Percentiles rank a stretch among this genome's conserved stretches.
phyloP scores from a whole-genome alignment of 169 alveolate genomes.

The Cryptosporidium felis region DNA sequence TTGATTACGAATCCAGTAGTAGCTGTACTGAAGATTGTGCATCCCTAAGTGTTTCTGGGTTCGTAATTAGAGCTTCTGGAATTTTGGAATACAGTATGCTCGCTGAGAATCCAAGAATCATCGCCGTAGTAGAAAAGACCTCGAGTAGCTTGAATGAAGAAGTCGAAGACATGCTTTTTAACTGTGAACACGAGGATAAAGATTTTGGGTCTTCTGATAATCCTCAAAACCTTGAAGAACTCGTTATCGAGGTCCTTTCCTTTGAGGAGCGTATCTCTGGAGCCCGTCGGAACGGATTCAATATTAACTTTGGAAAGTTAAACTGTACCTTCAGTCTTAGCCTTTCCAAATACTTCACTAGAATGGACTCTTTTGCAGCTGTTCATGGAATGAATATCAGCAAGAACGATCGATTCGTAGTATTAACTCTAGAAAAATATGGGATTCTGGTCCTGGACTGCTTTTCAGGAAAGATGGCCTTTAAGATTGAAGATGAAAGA shows the following conservation, averaged over 20 bases:
- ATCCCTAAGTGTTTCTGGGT: constrained; percentile 4
- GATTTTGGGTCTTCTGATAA: background rate
- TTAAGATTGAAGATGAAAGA: background rate
- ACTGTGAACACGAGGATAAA: background rate
- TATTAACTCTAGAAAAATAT: background rate
- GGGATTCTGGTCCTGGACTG: constrained; percentile 22
- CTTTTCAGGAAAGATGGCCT: constrained; percentile 39
- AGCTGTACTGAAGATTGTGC: too few species aligned
- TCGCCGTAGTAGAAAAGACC: background rate
- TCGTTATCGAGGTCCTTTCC: constrained; percentile 9
- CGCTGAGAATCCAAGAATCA: background rate
- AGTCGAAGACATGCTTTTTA: background rate
- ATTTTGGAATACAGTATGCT: background rate
- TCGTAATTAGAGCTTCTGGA: background rate
- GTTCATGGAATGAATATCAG: background rate
- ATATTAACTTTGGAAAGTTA: background rate
- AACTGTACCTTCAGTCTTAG: constrained; percentile 22
- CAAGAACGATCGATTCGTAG: background rate
- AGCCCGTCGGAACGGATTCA: background rate
- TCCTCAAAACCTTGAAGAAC: background rate
- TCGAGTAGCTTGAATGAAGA: background rate
- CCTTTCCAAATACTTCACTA: constrained; percentile 5
- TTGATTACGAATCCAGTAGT: too few species aligned
- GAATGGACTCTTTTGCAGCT: background rate
- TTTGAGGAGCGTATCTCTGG: background rate